Conservation (phyloP, 75 land plant genomes). For the Sequoiadendron giganteum region DNA sequence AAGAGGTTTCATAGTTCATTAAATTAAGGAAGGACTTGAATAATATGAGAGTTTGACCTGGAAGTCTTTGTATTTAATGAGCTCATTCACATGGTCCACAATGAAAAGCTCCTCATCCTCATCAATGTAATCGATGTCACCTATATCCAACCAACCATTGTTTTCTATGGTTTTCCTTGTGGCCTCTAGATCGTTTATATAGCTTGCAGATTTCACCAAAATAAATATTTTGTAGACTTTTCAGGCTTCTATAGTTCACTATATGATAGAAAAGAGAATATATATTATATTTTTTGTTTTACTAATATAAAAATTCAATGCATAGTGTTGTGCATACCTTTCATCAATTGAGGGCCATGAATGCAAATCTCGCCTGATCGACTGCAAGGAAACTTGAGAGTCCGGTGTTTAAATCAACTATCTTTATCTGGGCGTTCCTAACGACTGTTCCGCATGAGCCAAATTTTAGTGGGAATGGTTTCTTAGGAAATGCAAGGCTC, state of each 20-base stretch:
- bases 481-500: constrained; percentile 65
- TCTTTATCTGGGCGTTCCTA: constrained; percentile 56
- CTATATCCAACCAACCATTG: constrained; percentile 83
- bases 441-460: constrained; percentile 74
- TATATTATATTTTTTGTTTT: too few species aligned
- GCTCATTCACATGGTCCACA: constrained; percentile 78
- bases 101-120: constrained; percentile 82
- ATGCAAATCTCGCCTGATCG: constrained; percentile 87
- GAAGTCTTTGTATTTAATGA: constrained; percentile 86
- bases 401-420: constrained; percentile 72
- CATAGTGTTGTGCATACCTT: constrained; percentile 34
- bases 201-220: constrained; percentile 26
- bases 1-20: too few species aligned
- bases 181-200: constrained; percentile 64
- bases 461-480: constrained; percentile 49
- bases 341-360: constrained; percentile 77
- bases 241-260: neutral
- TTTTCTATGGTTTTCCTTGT: constrained; percentile 66
- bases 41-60: constrained; percentile 30
- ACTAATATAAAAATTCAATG: too few species aligned
- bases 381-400: constrained; percentile 52
- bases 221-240: neutral
- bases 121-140: constrained; percentile 81
- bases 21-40: too few species aligned
- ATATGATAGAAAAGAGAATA: neutral